A percentile compares a stretch with the other conserved stretches of the same genome.
These are phyloP conservation scores for Datisca glomerata DNA, from an alignment of 306 rosid species.

Conservation along the genomic window DNA sequence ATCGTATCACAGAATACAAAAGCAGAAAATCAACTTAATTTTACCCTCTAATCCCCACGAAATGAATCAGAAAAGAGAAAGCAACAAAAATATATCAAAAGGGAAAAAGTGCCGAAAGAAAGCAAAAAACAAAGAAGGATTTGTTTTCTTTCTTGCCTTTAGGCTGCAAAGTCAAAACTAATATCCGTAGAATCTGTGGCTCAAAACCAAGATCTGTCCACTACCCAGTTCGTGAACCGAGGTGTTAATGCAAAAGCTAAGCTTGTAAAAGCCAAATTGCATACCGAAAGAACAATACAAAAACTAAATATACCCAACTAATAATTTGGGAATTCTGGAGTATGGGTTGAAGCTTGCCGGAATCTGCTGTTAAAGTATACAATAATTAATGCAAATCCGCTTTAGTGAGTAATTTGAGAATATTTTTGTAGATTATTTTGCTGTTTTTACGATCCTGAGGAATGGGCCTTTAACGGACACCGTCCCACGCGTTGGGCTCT, in stretches of 20 bases:
- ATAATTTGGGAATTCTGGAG: too few relatives aligned
- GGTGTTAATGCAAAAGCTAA: neutral
- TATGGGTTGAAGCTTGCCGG: too few relatives aligned
- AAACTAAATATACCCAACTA: too few relatives aligned
- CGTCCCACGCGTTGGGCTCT: too few relatives aligned
- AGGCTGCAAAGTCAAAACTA: neutral
- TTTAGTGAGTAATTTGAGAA: too few relatives aligned
- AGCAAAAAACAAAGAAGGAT: neutral
- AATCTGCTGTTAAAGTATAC: too few relatives aligned
- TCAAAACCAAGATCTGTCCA: neutral
- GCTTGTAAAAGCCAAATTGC: too few relatives aligned
- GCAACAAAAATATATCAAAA: neutral
- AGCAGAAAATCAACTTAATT: slow-evolving; percentile 7
- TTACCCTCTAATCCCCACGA: neutral
- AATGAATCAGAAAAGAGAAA: neutral
- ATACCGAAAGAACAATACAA: too few relatives aligned
- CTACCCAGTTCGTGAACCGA: slow-evolving; percentile 1
- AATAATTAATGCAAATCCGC: too few relatives aligned
- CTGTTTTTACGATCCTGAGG: too few relatives aligned
- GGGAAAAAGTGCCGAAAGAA: slow-evolving; percentile 3
- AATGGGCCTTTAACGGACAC: too few relatives aligned
- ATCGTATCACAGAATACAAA: neutral
- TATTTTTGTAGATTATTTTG: too few relatives aligned
- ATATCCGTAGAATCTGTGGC: neutral
- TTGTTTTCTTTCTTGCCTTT: neutral